phyloP scores from a whole-genome alignment of 2,329 filamentous ascomycete species.

The Lomentospora prolificans region DNA sequence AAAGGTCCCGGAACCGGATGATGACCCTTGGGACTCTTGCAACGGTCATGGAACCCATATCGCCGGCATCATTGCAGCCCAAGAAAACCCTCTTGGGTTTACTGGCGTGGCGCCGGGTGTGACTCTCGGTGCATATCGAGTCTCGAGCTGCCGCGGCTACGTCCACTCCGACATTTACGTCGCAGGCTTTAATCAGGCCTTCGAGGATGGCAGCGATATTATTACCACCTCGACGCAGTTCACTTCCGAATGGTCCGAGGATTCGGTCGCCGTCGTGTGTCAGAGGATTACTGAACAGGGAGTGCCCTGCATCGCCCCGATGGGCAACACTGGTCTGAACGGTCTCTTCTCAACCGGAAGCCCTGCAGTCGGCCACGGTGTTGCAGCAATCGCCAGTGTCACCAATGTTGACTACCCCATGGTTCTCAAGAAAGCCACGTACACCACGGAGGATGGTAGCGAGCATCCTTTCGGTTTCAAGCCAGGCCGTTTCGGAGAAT shows the following conservation, averaged over 20 bases:
- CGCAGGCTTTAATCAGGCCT: conserved; percentile 48
- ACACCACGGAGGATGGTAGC: conserved; percentile 25
- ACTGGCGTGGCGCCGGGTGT: conserved; percentile 48
- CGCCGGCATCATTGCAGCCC: conserved; percentile 52
- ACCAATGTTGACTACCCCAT: conserved; percentile 13
- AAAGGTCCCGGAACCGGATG: conserved; percentile 23
- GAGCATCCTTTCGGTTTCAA: background rate
- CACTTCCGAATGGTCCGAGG: conserved; percentile 40
- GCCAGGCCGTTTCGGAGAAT: conserved; percentile 1
- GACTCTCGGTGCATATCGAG: conserved; percentile 44
- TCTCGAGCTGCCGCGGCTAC: conserved; percentile 44
- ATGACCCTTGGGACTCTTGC: conserved; percentile 44
- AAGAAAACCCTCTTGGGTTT: conserved; percentile 36
- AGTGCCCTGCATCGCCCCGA: conserved; percentile 42
- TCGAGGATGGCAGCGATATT: conserved; percentile 45
- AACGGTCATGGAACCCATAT: conserved; percentile 52
- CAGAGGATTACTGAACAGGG: conserved; percentile 42
- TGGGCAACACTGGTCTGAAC: conserved; percentile 36
- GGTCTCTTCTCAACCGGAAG: conserved; percentile 39
- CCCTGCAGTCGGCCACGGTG: conserved; percentile 22
- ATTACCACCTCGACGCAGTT: conserved; percentile 46
- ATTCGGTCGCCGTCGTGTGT: conserved; percentile 38
- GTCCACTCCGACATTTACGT: conserved; percentile 46
- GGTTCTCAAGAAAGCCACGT: conserved; percentile 26
- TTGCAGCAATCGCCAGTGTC: conserved; percentile 1